A percentile compares a stretch with the other conserved stretches of the same genome.
These are phyloP conservation scores for Nothophytophthora sp. DNA, from an alignment of 352 stramenopile species.

Conservation along the genomic window DNA sequence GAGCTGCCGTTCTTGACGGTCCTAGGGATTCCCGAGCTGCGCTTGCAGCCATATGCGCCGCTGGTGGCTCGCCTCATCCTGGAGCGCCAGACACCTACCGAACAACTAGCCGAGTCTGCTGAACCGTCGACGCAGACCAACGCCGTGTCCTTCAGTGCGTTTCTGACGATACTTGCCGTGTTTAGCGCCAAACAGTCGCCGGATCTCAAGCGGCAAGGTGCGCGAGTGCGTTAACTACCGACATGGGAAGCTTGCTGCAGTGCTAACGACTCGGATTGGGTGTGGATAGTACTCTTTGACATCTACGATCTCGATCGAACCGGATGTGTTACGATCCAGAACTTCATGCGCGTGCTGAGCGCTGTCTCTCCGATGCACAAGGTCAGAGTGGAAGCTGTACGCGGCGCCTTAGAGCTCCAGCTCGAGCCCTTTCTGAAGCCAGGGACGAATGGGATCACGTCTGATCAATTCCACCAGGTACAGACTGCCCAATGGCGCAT, in stretches of 20 bases:
- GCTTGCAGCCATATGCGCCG: constrained; percentile 16
- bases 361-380: constrained; percentile 9
- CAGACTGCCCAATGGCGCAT: background rate
- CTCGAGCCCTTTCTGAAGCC: constrained; percentile 12
- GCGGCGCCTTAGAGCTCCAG: constrained; percentile 7
- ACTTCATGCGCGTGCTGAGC: constrained; percentile 30
- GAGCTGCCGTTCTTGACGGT: constrained; percentile 11
- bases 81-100: constrained; percentile 7
- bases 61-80: constrained; percentile 17
- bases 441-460: constrained; percentile 3
- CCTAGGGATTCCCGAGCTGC: constrained; percentile 41
- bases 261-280: background rate
- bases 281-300: constrained; percentile 37
- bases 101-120: background rate
- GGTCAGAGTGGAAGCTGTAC: background rate
- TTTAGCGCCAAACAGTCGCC: constrained; percentile 43
- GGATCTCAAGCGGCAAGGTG: constrained; percentile 33
- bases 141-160: constrained; percentile 22
- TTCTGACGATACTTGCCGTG: constrained; percentile 33
- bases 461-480: constrained; percentile 24
- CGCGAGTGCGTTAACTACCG: background rate
- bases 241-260: no score
- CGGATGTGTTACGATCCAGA: constrained; percentile 24
- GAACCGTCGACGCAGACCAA: constrained; percentile 1
- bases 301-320: constrained; percentile 39